phyloP scores from a whole-genome alignment of 306 rosid species.

The Quercus mongolica region DNA sequence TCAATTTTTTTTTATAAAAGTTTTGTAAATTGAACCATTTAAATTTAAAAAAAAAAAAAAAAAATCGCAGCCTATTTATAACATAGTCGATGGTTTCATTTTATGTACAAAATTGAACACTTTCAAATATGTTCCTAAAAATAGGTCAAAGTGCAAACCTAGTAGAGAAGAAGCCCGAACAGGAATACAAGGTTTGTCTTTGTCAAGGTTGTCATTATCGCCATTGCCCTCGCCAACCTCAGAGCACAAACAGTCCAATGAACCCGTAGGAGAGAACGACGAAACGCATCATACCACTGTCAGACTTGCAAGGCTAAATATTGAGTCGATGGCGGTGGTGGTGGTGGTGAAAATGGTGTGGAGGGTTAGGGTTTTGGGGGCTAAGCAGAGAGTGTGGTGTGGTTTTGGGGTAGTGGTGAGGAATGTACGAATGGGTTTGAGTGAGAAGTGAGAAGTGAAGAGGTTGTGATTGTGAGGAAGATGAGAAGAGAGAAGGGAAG shows the following conservation, averaged over 20 bases:
- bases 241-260: conserved; percentile 57
- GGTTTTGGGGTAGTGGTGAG: conserved; percentile 20
- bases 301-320: conserved; percentile 1
- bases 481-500: not conserved
- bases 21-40: no score
- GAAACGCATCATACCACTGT: conserved; percentile 44
- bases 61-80: no score
- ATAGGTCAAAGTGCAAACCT: conserved; percentile 36
- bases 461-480: not conserved
- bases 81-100: no score
- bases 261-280: conserved; percentile 33
- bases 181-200: conserved; percentile 58
- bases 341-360: not conserved
- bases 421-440: conserved; percentile 24
- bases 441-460: not conserved
- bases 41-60: no score
- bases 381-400: not conserved
- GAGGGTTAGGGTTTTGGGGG: conserved; percentile 10
- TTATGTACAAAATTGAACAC: no score
- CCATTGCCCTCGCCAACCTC: conserved; percentile 44
- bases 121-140: not conserved
- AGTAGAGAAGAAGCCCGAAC: conserved; percentile 87
- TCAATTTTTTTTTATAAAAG: no score
- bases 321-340: not conserved
- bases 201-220: conserved; percentile 29